A percentile compares a stretch with the other conserved stretches of the same genome.
Evolutionary conservation across 2,329 filamentous ascomycete species (phyloP).

Genomic region (Scorias spongiosa): DNA sequence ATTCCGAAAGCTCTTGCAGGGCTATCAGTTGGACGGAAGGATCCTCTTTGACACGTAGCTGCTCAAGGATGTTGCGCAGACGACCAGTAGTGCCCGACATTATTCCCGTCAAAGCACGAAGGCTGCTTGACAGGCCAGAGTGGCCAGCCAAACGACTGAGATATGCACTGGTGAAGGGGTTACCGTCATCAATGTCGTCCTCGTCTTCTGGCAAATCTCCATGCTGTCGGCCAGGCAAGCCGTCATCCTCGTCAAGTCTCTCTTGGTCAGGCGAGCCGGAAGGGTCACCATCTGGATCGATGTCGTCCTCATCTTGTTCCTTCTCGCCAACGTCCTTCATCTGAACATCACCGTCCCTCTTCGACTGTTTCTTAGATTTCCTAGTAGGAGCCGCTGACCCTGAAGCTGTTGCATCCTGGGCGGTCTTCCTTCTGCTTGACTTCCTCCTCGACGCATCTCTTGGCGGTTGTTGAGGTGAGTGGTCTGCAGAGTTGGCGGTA

Average conservation of each 20-base stretch:
- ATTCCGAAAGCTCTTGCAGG: constrained; percentile 81
- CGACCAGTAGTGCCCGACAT: constrained; percentile 72
- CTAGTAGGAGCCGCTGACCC: constrained; percentile 15
- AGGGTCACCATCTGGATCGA: constrained; percentile 17
- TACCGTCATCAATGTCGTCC: constrained; percentile 30
- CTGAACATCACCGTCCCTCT: constrained; percentile 18
- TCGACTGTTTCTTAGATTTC: constrained; percentile 17
- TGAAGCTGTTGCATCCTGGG: constrained; percentile 21
- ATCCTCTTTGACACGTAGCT: constrained; percentile 68
- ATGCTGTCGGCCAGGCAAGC: too few relatives aligned
- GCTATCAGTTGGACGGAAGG: constrained; percentile 80
- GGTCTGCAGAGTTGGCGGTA: constrained; percentile 48
- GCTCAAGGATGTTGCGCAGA: constrained; percentile 46
- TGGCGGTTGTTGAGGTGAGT: constrained; percentile 37
- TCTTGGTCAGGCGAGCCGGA: constrained; percentile 33
- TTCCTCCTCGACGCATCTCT: constrained; percentile 57
- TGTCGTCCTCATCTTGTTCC: constrained; percentile 19
- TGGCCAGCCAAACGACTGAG: constrained; percentile 51
- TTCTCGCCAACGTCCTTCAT: constrained; percentile 19
- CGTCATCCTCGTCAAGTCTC: constrained; percentile 44
- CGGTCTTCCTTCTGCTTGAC: constrained; percentile 53
- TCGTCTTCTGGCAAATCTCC: constrained; percentile 31
- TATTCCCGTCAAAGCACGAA: constrained; percentile 80
- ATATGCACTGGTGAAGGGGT: constrained; percentile 44
- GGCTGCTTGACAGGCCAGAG: constrained; percentile 57